Evolutionary conservation across 2,329 filamentous ascomycete genomes (phyloP).

Genomic region (Trichoderma guizhouense): DNA sequence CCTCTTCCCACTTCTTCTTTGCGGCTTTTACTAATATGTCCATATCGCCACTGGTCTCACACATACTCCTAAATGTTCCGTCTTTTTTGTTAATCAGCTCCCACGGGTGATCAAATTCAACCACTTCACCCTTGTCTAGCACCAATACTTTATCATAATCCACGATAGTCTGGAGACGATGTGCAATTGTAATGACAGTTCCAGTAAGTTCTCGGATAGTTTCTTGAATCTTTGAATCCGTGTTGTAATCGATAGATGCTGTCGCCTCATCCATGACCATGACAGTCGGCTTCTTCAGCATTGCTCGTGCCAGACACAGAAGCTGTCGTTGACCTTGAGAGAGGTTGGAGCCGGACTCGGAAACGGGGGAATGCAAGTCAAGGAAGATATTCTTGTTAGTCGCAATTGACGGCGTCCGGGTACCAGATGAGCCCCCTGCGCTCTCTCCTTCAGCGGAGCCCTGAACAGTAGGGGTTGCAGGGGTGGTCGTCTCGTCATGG

Average conservation of each 20-base stretch:
- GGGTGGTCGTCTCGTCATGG: constrained; percentile 44
- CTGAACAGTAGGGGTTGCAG: constrained; percentile 26
- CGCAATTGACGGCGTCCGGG: constrained; percentile 36
- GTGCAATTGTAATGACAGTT: constrained; percentile 95
- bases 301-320: constrained; percentile 84
- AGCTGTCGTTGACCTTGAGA: constrained; percentile 96
- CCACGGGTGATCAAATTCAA: constrained; percentile 89
- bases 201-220: constrained; percentile 91
- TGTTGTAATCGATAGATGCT: constrained; percentile 94
- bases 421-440: constrained; percentile 15
- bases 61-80: constrained; percentile 63
- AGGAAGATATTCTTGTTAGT: constrained; percentile 95
- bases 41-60: constrained; percentile 60
- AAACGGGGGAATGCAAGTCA: constrained; percentile 77
- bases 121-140: constrained; percentile 79
- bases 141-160: constrained; percentile 98
- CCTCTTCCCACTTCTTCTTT: constrained; percentile 50
- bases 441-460: constrained; percentile 18
- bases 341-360: constrained; percentile 89
- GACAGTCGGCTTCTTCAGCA: constrained; percentile 87
- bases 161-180: constrained; percentile 92
- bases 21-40: constrained; percentile 50
- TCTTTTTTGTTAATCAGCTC: constrained; percentile 70
- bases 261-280: constrained; percentile 99
- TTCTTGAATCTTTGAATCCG: constrained; percentile 92